phyloP scores from a whole-genome alignment of 2,329 filamentous ascomycete species.

The Hirsutella rhossiliensis region DNA sequence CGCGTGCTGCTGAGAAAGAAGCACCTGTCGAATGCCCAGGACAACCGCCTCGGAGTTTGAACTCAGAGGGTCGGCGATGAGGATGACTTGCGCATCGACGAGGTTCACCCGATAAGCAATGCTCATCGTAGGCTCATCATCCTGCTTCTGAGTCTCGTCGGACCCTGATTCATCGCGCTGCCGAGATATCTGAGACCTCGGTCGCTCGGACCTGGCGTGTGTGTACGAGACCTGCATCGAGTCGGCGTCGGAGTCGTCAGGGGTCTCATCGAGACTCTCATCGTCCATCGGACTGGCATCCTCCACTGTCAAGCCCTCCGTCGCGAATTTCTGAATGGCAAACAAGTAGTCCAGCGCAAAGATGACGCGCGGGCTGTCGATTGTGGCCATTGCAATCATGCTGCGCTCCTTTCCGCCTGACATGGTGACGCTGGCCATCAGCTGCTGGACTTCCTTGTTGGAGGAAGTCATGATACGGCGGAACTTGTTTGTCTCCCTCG shows the following conservation, averaged over 20 bases:
- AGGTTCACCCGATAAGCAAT: constrained; percentile 86
- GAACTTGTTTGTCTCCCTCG: constrained; percentile 85
- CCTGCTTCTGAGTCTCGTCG: constrained; percentile 6
- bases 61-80: constrained; percentile 89
- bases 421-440: constrained; percentile 95
- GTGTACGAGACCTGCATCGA: constrained; percentile 38
- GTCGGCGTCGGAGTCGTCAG: constrained; percentile 47
- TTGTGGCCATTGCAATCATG: constrained; percentile 80
- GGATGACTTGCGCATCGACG: constrained; percentile 89
- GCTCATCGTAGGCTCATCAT: constrained; percentile 38
- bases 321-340: constrained; percentile 73
- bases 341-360: constrained; percentile 95
- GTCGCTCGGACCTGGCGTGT: constrained; percentile 20
- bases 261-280: constrained; percentile 41
- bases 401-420: constrained; percentile 71
- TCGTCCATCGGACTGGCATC: constrained; percentile 40
- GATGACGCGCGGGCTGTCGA: constrained; percentile 90
- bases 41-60: constrained; percentile 92
- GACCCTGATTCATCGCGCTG: constrained; percentile 10
- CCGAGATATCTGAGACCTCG: constrained; percentile 14
- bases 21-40: constrained; percentile 81
- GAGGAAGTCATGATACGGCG: constrained; percentile 95
- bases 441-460: constrained; percentile 90
- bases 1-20: constrained; percentile 88
- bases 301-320: constrained; percentile 53